Base-by-base conservation (phyloP, 192 early-diverging fungal species). In the Backusella tuberculispora region DNA sequence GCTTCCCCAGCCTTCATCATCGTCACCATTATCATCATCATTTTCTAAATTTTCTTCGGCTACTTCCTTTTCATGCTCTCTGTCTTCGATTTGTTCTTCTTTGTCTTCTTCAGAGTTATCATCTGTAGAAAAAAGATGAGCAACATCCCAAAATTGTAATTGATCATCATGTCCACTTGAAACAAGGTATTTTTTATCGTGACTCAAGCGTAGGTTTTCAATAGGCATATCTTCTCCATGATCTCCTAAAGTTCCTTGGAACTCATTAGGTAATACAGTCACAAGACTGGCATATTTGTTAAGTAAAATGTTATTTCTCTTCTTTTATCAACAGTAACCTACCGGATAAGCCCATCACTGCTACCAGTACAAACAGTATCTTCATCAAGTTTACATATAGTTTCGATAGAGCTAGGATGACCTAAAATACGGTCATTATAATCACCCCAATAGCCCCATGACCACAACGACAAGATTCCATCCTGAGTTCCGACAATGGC, bases 371-470 rank as follows among this genome's bases (percentile, higher is more conserved):
- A 88, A 10, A 98, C 87, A 60, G 90, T 88, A 71, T 92, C 87
- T 63, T 98, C 96, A 37, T 91, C 91, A 56, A 98, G 82, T 79
- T 92, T 93, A 77, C 87, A 87, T 37, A 99, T 89, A 0, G 95
- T 83, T 74, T 97, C 94, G 45, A 99, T 94, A 24, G 94, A 93
- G 66, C 88, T 88, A 26, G 97, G 97, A 76, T 99, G 98, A 53
- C 98, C 98, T 10, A 94, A 86, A 75, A 98, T 94, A 17, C 98
- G 89, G 83, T 99, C 98, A 17, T 91, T 92, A 68, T 92, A 90
- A 74, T 99, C 97, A 19, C 92, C 94, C 92, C 95, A 99, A 78
- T 95, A 85, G 34, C 92, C 93, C 86, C 91, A 99, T 2, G 90
- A 88, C 79, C 95, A 99, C 40, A 99, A 85, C 63, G 91, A 91